These are phyloP conservation scores for Wickerhamomyces hampshirensis DNA, from an alignment of 805 yeast species.

Conservation along the genomic window DNA sequence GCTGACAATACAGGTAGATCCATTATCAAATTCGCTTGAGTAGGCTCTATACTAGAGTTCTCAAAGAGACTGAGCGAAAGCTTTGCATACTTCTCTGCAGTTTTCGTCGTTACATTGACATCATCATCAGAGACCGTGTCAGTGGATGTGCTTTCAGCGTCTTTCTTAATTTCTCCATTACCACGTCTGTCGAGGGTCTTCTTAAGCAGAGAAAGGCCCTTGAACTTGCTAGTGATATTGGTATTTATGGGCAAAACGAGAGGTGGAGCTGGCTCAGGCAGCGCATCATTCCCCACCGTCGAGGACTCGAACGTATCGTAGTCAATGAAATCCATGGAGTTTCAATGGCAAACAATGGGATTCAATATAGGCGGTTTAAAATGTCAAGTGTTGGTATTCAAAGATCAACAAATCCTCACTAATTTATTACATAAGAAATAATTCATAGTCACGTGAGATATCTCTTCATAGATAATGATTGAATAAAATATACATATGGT, in stretches of 20 bases:
- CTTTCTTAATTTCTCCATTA: constrained; percentile 1
- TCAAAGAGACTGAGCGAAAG: constrained; percentile 37
- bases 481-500: too few species aligned
- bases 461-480: too few species aligned
- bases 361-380: too few species aligned
- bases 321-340: constrained; percentile 25
- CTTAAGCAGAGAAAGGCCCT: constrained; percentile 31
- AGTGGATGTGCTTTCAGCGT: background rate
- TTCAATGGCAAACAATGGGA: too few species aligned
- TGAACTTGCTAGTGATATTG: constrained; percentile 31
- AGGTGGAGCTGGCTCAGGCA: constrained; percentile 37
- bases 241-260: constrained; percentile 33
- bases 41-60: constrained; percentile 7
- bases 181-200: constrained; percentile 13
- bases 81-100: constrained; percentile 46
- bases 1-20: constrained; percentile 7
- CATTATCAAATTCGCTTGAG: constrained; percentile 6
- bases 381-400: too few species aligned
- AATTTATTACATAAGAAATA: too few species aligned
- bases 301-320: constrained; percentile 16
- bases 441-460: too few species aligned
- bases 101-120: constrained; percentile 7
- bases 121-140: constrained; percentile 9
- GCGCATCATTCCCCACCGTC: background rate
- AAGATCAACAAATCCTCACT: too few species aligned